Evolutionary conservation across 2,329 filamentous ascomycete genomes (phyloP), one percentile per base, ranked within the genome.

Genomic region (Falciphora oryzae): DNA sequence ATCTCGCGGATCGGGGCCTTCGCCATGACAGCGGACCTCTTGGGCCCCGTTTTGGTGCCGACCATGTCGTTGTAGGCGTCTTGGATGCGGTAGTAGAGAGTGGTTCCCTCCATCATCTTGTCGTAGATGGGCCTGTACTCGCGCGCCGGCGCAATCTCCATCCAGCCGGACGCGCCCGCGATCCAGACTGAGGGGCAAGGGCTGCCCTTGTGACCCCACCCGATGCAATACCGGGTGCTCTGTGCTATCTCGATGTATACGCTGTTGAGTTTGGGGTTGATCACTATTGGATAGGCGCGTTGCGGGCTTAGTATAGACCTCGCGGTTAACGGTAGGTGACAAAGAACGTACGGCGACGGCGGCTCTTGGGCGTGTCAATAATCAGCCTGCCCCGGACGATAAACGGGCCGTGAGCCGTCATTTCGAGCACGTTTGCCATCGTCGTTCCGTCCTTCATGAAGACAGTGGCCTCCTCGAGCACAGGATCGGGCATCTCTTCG

Each of bases 161-260:
- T 91, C 88, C 89, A 92, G 59, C 88, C 89, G 16, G 86, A 83
- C 64, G 79, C 73, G 53, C 87, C 87, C 35, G 81, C 79, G 1
- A 88, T 86, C 89, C 89, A 92, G 35, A 90, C 77, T n/a, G 84
- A 79, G 4, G 84, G 80, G 25, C 80, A 78, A 0, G 80, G 81
- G 44, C 5, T n/a, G 44, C 44, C 44, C 18, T 62, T n/a, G 31
- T 14, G 14, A 13, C 84, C 81, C 18, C 78, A 76, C 60, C 83
- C 83, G 38, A 89, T 85, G 16, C 86, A 84, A 70, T 84, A 86
- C 38, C 72, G 70, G 2, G 68, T 67, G 29, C 78, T 80, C 44
- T 80, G 76, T n/a, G 78, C 75, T 63, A 91, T 79, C 68, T 89
- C 83, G 66, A 90, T 80, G 58, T 77, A 71, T n/a, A 73, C 71